Conservation (phyloP, 768 basidiomycete genomes). For the Trametes cubensis region DNA sequence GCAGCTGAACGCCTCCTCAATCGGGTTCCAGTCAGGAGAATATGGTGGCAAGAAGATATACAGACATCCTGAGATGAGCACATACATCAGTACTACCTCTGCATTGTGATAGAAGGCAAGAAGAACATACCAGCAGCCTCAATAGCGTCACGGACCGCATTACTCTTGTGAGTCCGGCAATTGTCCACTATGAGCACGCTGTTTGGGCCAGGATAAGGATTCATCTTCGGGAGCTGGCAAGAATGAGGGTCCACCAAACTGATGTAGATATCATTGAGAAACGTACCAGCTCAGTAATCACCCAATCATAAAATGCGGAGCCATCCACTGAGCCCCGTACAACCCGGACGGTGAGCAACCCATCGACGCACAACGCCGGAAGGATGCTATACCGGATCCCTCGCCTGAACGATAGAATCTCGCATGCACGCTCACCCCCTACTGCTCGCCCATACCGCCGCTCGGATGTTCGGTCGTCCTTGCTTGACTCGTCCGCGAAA, state of each 20-base stretch:
- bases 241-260: too few species aligned
- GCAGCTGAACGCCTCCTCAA: slow-evolving; percentile 38
- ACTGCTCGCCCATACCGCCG: slow-evolving; percentile 33
- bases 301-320: slow-evolving; percentile 36
- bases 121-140: slow-evolving; percentile 20
- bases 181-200: slow-evolving; percentile 33
- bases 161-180: slow-evolving; percentile 35
- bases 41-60: slow-evolving; percentile 38
- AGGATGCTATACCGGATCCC: slow-evolving; percentile 32
- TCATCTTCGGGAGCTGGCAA: slow-evolving; percentile 29
- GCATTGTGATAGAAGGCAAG: background rate
- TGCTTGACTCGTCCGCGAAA: slow-evolving; percentile 36
- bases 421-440: slow-evolving; percentile 24
- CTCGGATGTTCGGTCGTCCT: slow-evolving; percentile 34
- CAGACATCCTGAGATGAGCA: slow-evolving; percentile 25
- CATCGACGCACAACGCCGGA: slow-evolving; percentile 33
- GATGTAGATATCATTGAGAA: too few species aligned
- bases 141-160: slow-evolving; percentile 29
- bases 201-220: slow-evolving; percentile 23
- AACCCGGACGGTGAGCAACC: slow-evolving; percentile 31
- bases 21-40: slow-evolving; percentile 42
- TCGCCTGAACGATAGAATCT: too few species aligned
- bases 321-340: slow-evolving; percentile 35
- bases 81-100: background rate
- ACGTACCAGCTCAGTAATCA: too few species aligned